Conservation (phyloP, 2,329 filamentous ascomycete genomes). For the Nemania serpens region DNA sequence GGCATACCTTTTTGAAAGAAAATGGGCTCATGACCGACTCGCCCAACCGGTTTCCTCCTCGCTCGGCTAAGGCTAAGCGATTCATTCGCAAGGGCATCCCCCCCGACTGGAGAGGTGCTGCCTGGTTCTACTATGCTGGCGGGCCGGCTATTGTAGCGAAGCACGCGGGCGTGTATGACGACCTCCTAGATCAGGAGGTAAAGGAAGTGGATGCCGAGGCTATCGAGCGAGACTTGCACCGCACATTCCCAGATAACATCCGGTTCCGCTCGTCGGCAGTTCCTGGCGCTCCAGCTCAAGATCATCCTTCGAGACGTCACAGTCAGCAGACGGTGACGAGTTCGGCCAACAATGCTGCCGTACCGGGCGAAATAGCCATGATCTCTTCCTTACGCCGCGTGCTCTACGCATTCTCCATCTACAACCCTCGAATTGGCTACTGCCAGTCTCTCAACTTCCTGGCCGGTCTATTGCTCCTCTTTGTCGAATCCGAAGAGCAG, state of each 20-base stretch:
- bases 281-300: constrained; percentile 39
- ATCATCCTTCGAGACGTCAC: constrained; percentile 41
- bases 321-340: constrained; percentile 46
- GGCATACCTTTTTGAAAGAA: constrained; percentile 77
- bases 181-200: constrained; percentile 66
- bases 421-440: constrained; percentile 91
- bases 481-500: constrained; percentile 86
- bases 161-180: constrained; percentile 76
- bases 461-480: constrained; percentile 84
- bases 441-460: constrained; percentile 97
- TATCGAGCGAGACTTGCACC: constrained; percentile 90
- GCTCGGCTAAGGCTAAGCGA: constrained; percentile 81
- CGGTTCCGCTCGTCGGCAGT: constrained; percentile 72
- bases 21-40: constrained; percentile 72
- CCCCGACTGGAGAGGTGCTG: constrained; percentile 90
- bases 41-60: constrained; percentile 78
- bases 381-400: constrained; percentile 83
- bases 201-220: constrained; percentile 80
- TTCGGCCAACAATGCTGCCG: constrained; percentile 36
- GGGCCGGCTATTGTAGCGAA: constrained; percentile 79
- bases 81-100: constrained; percentile 94
- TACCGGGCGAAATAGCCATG: constrained; percentile 69
- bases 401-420: constrained; percentile 84
- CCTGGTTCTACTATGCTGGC: constrained; percentile 96
- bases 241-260: constrained; percentile 93